Evolutionary conservation across 192 early-diverging fungal species (phyloP), one percentile per base, ranked within the genome.

Genomic region (Linnemannia zychae): DNA sequence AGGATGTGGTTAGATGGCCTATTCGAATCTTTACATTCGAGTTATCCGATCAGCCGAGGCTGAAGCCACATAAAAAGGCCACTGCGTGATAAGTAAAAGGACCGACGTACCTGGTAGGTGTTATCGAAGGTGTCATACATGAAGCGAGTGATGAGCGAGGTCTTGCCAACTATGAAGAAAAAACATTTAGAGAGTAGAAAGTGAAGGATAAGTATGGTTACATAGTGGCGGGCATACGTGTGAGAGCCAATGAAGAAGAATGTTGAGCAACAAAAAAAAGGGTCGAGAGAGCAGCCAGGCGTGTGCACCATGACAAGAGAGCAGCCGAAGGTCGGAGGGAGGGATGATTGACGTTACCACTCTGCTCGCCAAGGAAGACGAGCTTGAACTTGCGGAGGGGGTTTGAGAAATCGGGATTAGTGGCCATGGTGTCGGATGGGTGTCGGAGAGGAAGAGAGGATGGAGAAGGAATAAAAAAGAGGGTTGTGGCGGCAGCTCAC

Each of bases 71-170:
- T 18, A 72, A 72, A 36, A 31, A n/a, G n/a, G n/a, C n/a, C n/a
- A n/a, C n/a, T 31, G 24, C 20, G 50, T 52, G n/a, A 22, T 15
- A 44, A 31, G n/a, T 67, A 31, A 24, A 13, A n/a, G 67, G 33
- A 4, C 4, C 7, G 49, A 57, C 52, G 40, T 89, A 93, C 91
- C 88, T 95, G 97, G 90, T 99, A 99, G 47, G 97, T 97, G 79
- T 97, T 98, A 92, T 99, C 98, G 87, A 99, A 99, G n/a, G 97
- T 99, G 81, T 99, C 99, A 87, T 99, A 99, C 98, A 99, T 99
- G 89, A 99, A 99, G 37, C 99, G 93, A 22, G 98, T 99, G 78
- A 99, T 99, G 63, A 99, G 93, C 15, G 98, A 99, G 3, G 99
- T 99, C 87, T 99, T 99, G 44, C 98, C 98, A 33, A 99, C 98